Percentiles rank a stretch among this genome's conserved stretches.
Conservation (phyloP, 2,329 filamentous ascomycete species). For the Ceratocystis huliohia region DNA sequence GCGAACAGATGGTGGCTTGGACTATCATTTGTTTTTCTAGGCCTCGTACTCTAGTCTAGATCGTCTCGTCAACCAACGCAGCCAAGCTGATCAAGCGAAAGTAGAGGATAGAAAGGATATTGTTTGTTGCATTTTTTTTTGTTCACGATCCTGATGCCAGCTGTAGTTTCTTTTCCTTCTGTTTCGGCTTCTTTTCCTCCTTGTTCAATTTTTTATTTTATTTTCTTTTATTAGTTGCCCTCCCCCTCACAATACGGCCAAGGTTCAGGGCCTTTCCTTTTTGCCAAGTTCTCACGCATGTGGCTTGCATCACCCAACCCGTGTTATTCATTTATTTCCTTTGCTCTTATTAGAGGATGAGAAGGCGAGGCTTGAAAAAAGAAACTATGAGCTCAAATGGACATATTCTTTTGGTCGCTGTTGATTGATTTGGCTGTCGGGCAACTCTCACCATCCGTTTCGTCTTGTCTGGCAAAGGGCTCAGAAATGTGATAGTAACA, state of each 20-base stretch:
- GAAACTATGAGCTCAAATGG: not conserved
- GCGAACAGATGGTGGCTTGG: not conserved
- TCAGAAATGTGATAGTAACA: not conserved
- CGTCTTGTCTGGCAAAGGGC: not conserved
- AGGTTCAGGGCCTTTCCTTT: not conserved
- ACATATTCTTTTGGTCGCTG: not conserved
- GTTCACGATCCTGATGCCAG: not conserved
- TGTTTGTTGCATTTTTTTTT: not conserved
- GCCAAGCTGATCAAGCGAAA: not conserved
- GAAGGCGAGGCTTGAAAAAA: not conserved
- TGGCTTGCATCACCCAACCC: not conserved
- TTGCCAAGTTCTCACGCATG: not conserved
- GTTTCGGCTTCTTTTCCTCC: not conserved
- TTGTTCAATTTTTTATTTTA: not conserved
- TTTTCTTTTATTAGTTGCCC: not conserved
- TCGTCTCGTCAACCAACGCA: not conserved
- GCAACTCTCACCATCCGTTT: not conserved
- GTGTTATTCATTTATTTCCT: not conserved
- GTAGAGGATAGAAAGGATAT: not conserved
- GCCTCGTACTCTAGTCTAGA: not conserved
- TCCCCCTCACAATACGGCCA: not conserved
- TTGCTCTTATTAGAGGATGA: not conserved
- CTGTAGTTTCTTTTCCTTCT: not conserved
- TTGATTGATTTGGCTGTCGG: not conserved
- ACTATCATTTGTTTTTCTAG: not conserved